Evolutionary conservation across 2,329 filamentous ascomycete genomes (phyloP).

Genomic region (Phyllosticta ampelicida): DNA sequence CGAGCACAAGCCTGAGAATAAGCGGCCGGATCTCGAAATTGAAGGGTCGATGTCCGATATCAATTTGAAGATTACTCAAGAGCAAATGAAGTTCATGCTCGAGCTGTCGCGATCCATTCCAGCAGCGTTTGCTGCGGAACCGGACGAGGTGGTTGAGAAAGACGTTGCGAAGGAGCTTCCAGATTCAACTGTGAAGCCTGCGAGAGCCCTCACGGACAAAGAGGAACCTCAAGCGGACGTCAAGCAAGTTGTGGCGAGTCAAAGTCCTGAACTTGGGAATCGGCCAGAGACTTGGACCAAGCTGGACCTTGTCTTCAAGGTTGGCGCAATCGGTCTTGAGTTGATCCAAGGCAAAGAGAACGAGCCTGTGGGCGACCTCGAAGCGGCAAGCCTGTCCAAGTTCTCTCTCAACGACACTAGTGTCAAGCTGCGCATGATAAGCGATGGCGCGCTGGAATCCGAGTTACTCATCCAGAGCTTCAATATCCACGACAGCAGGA

Average conservation of each 20-base stretch:
- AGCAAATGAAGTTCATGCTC: constrained; percentile 79
- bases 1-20: constrained; percentile 65
- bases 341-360: constrained; percentile 67
- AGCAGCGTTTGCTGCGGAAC: constrained; percentile 68
- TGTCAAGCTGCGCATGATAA: constrained; percentile 85
- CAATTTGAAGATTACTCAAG: constrained; percentile 80
- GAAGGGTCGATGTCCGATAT: constrained; percentile 88
- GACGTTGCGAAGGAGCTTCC: constrained; percentile 67
- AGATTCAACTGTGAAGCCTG: constrained; percentile 39
- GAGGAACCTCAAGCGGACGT: constrained; percentile 20
- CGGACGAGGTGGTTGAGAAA: constrained; percentile 55
- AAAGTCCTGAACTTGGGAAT: constrained; percentile 56
- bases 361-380: constrained; percentile 66
- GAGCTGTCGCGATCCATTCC: constrained; percentile 83
- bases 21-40: constrained; percentile 84
- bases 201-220: constrained; percentile 35
- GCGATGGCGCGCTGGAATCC: constrained; percentile 80
- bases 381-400: constrained; percentile 73
- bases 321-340: constrained; percentile 79
- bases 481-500: constrained; percentile 87
- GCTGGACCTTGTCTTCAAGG: constrained; percentile 81
- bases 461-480: constrained; percentile 91
- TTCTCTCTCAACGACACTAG: constrained; percentile 92
- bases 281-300: constrained; percentile 75
- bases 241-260: constrained; percentile 39